Base-by-base conservation (phyloP, 106 monocot genomes). In the Allium cepa region DNA sequence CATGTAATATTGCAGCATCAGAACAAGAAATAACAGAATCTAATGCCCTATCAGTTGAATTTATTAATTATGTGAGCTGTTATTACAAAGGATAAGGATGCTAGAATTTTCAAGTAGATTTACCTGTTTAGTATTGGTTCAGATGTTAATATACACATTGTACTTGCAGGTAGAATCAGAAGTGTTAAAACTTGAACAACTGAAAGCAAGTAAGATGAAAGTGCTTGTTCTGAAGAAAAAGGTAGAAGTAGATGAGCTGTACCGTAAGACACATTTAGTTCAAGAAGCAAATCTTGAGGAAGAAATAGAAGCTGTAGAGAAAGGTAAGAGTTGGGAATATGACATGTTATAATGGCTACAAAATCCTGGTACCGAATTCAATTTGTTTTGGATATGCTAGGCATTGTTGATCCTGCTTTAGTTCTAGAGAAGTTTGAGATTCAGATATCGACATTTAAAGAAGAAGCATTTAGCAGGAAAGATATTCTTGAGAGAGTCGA, bases 401-500 rank as follows among this genome's bases (percentile, higher is more conserved):
- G 80, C 76, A 73, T 63, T 67, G 69, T 73, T 59, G 84, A 87
- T 26, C 71, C 84, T 9, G 73, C 82, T 68, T 68, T 79, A 7
- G 26, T 83, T n/a, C 62, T 92, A 72, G 84, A 85, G 49, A 73
- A 83, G 75, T 73, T 88, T 59, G 92, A 92, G 53, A 8, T 63
- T 46, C 84, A 85, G 69, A 82, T 92, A 53, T 75, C 87, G 47
- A 28, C 58, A 65, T 67, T 73, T 16, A 92, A 87, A 76, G 92
- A 85, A 59, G 78, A 87, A 71, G 82, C 82, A 12, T 88, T 87
- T 63, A 88, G 80, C 75, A 80, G 87, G 72, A 92, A 92, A 64
- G 92, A 87, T 11, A 80, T 92, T 58, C 82, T 92, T 49, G 92
- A 92, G 62, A 87, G 64, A 67, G 84, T 88, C 4, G 92, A 87